Evolutionary conservation across 768 basidiomycete species (phyloP).

Genomic region (Pholiota molesta): DNA sequence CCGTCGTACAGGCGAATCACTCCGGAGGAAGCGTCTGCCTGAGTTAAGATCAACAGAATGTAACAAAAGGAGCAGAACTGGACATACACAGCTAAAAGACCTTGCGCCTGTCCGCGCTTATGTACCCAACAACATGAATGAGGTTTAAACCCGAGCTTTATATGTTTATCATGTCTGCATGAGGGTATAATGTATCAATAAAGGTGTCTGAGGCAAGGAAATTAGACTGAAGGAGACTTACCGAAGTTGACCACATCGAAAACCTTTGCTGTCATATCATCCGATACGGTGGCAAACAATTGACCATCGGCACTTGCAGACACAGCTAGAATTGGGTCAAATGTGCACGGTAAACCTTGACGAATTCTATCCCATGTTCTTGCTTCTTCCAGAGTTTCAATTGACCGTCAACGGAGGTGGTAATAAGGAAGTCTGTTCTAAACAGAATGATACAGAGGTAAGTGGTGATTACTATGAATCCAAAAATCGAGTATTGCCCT

Average conservation of each 20-base stretch:
- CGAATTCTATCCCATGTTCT: constrained; percentile 93
- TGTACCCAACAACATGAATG: constrained; percentile 97
- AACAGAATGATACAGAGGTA: background rate
- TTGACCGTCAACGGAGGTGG: constrained; percentile 93
- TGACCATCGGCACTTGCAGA: constrained; percentile 92
- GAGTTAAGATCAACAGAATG: constrained; percentile 22
- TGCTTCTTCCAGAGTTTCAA: constrained; percentile 99
- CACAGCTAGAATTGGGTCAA: constrained; percentile 74
- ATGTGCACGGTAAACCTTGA: constrained; percentile 97
- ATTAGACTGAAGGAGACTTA: constrained; percentile 38
- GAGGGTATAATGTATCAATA: background rate
- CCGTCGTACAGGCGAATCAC: constrained; percentile 90
- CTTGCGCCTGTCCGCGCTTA: constrained; percentile 81
- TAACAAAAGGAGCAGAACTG: background rate
- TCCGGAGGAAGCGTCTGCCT: constrained; percentile 82
- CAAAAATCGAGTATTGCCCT: constrained; percentile 21
- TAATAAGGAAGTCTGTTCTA: constrained; percentile 93
- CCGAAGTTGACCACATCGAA: constrained; percentile 99
- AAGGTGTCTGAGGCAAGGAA: background rate
- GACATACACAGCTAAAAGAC: constrained; percentile 83
- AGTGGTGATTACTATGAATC: background rate
- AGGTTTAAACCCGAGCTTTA: constrained; percentile 86
- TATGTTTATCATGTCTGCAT: constrained; percentile 97
- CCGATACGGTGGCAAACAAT: constrained; percentile 88
- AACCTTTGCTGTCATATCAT: constrained; percentile 91